Conservation (phyloP, 2,329 filamentous ascomycete genomes). For the Pseudocercospora eumusae region DNA sequence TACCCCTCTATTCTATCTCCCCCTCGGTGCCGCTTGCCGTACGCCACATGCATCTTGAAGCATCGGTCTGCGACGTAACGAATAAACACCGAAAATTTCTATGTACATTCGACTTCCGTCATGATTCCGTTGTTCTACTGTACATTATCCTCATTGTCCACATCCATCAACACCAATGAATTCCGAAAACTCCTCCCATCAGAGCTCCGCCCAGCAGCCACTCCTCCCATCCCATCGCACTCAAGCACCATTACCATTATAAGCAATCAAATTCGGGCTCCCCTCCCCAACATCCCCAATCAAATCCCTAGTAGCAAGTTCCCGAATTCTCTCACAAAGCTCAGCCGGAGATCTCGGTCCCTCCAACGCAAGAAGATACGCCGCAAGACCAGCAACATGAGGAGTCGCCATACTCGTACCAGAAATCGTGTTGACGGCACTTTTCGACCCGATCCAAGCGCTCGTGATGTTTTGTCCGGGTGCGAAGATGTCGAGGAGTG, state of each 20-base stretch:
- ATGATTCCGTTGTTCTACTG: too few species aligned
- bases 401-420: slow-evolving; percentile 49
- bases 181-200: background rate
- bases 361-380: slow-evolving; percentile 24
- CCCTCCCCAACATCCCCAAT: slow-evolving; percentile 16
- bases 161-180: background rate
- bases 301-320: slow-evolving; percentile 14
- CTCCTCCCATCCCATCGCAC: background rate
- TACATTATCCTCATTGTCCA: background rate
- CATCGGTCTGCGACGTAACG: too few species aligned
- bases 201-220: background rate
- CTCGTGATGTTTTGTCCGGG: slow-evolving; percentile 55
- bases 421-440: slow-evolving; percentile 49
- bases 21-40: background rate
- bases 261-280: slow-evolving; percentile 21
- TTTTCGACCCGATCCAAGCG: slow-evolving; percentile 50
- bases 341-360: slow-evolving; percentile 13
- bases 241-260: slow-evolving; percentile 18
- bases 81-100: too few species aligned
- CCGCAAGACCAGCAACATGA: slow-evolving; percentile 32
- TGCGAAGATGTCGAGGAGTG: slow-evolving; percentile 45
- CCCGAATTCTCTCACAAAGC: slow-evolving; percentile 20
- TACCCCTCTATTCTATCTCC: background rate
- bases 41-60: too few species aligned
- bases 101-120: too few species aligned